Conservation (phyloP, 345 rosid species). For the Lepidium africanum region DNA sequence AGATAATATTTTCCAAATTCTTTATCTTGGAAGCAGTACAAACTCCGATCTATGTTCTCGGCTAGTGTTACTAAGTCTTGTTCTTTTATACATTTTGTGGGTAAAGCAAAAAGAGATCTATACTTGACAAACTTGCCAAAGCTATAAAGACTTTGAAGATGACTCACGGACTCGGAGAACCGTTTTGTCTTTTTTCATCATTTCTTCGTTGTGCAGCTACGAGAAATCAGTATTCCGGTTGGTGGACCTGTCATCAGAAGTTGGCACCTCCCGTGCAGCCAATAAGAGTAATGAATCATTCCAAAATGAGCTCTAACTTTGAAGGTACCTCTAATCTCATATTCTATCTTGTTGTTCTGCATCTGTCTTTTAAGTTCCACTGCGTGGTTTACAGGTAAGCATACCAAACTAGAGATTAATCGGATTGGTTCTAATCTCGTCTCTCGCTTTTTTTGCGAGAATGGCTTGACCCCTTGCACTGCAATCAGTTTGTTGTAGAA, state of each 20-base stretch:
- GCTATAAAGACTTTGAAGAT: conserved; percentile 5
- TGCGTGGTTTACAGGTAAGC: conserved; percentile 53
- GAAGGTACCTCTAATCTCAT: conserved; percentile 58
- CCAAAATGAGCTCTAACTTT: conserved; percentile 70
- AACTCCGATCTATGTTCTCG: conserved; percentile 16
- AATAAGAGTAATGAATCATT: conserved; percentile 59
- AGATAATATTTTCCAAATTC: not conserved
- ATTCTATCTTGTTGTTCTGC: conserved; percentile 50
- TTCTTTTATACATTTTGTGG: conserved; percentile 15
- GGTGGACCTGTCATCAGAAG: conserved; percentile 77
- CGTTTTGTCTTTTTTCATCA: not conserved
- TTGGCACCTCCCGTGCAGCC: conserved; percentile 72
- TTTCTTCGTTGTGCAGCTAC: conserved; percentile 53
- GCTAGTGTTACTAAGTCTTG: conserved; percentile 8
- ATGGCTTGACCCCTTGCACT: conserved; percentile 53
- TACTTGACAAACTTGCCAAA: conserved; percentile 9
- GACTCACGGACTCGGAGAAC: not conserved
- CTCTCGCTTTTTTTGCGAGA: conserved; percentile 48
- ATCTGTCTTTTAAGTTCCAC: conserved; percentile 62
- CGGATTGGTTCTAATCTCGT: conserved; percentile 47
- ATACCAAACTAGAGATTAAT: conserved; percentile 69
- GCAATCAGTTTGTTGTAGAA: conserved; percentile 57
- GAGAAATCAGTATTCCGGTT: conserved; percentile 52
- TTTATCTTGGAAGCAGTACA: conserved; percentile 8
- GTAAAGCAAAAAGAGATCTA: conserved; percentile 3